phyloP scores from a whole-genome alignment of 179 eudicot species.

The Amaranthus tricolor region DNA sequence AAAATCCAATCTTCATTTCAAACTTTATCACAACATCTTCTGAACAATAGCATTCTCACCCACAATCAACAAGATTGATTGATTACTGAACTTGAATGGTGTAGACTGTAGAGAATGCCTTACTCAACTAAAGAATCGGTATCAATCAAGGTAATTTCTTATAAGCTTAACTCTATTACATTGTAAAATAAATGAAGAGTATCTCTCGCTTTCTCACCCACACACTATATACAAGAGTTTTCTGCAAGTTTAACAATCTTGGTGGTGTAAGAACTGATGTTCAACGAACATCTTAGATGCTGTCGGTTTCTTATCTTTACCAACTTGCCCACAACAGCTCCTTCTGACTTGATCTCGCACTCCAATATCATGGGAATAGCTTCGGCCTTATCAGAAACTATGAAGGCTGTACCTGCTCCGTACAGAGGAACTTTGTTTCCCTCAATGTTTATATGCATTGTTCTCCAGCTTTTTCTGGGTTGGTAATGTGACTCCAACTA shows the following conservation, averaged over 20 bases:
- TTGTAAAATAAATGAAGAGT: no score
- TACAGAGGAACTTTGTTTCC: slow-evolving; percentile 55
- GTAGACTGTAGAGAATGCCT: background rate
- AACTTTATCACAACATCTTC: background rate
- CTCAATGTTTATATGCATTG: slow-evolving; percentile 30
- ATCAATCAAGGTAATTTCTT: background rate
- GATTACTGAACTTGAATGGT: background rate
- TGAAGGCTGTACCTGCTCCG: slow-evolving; percentile 53
- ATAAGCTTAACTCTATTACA: background rate
- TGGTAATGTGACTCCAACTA: slow-evolving; percentile 54
- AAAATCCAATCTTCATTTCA: no score
- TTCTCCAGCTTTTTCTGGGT: slow-evolving; percentile 48
- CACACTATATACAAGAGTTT: slow-evolving; percentile 33
- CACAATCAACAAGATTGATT: background rate
- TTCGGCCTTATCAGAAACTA: background rate
- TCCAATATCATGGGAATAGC: slow-evolving; percentile 51
- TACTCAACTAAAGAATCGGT: background rate
- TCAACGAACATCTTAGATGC: slow-evolving; percentile 42
- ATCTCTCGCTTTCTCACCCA: background rate
- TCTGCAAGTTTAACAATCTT: slow-evolving; percentile 32
- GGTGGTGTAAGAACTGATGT: slow-evolving; percentile 25
- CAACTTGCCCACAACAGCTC: slow-evolving; percentile 50
- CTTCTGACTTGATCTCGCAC: slow-evolving; percentile 39
- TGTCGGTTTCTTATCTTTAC: slow-evolving; percentile 44
- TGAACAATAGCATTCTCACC: background rate